Conservation (phyloP, 1,284 basidiomycete species). For the Filobasidium uniguttulatum region DNA sequence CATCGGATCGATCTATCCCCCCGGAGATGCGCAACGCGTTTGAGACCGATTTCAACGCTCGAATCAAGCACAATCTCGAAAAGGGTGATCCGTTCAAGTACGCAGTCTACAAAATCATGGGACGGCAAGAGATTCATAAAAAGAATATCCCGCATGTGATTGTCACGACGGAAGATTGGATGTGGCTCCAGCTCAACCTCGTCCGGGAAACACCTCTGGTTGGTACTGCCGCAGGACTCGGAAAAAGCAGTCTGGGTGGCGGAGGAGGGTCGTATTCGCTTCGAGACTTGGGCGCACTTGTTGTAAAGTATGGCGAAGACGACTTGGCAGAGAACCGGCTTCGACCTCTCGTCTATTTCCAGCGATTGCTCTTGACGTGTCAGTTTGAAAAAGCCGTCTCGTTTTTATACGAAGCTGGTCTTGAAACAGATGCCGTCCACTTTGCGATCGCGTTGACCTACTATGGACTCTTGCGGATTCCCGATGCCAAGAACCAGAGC, state of each 20-base stretch:
- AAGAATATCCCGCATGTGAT: slow-evolving; percentile 74
- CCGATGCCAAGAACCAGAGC: slow-evolving; percentile 60
- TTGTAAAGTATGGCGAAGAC: slow-evolving; percentile 75
- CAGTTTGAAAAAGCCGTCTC: slow-evolving; percentile 89
- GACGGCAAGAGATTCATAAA: slow-evolving; percentile 71
- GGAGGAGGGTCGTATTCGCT: slow-evolving; percentile 50
- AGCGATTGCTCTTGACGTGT: slow-evolving; percentile 76
- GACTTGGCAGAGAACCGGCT: slow-evolving; percentile 76
- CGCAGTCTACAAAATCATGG: slow-evolving; percentile 89
- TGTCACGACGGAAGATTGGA: slow-evolving; percentile 89
- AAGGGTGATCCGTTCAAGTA: slow-evolving; percentile 88
- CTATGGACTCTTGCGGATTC: slow-evolving; percentile 78
- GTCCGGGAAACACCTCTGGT: slow-evolving; percentile 37
- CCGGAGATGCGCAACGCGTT: not conserved
- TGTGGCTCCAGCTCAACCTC: slow-evolving; percentile 91
- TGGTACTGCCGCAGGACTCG: too few relatives aligned
- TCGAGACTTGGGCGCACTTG: slow-evolving; percentile 60
- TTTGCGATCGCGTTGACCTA: slow-evolving; percentile 84
- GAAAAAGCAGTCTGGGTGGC: slow-evolving; percentile 46
- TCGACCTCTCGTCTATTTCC: slow-evolving; percentile 61
- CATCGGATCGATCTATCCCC: not conserved
- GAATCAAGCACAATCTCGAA: slow-evolving; percentile 66
- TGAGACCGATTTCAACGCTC: slow-evolving; percentile 68
- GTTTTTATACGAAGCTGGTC: slow-evolving; percentile 73
- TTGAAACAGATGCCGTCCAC: slow-evolving; percentile 88